Percentiles rank a stretch among this genome's conserved stretches.
These are phyloP conservation scores for Ustilago trichophora DNA, from an alignment of 1,284 basidiomycete species.

Conservation along the genomic window DNA sequence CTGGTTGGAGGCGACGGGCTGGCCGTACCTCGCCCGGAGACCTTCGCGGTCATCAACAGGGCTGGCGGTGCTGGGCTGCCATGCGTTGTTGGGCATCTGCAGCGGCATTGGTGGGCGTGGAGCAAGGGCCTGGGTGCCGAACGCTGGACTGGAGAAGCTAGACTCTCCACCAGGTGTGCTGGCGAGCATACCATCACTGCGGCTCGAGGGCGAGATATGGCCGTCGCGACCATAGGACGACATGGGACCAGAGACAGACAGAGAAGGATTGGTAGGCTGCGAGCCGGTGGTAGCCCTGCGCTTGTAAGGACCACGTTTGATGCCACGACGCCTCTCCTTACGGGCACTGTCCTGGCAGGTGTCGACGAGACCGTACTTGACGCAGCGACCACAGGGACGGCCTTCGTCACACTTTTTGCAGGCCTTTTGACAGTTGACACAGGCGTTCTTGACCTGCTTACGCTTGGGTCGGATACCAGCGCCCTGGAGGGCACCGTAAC, in stretches of 20 bases:
- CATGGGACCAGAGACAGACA: slow-evolving; percentile 23
- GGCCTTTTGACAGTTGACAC: slow-evolving; percentile 85
- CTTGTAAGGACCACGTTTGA: slow-evolving; percentile 90
- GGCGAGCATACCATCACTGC: slow-evolving; percentile 39
- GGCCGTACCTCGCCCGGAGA: slow-evolving; percentile 26
- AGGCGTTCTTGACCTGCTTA: slow-evolving; percentile 87
- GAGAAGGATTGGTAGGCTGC: slow-evolving; percentile 32
- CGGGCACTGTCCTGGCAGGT: slow-evolving; percentile 82
- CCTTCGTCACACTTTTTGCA: slow-evolving; percentile 91
- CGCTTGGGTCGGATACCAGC: slow-evolving; percentile 71
- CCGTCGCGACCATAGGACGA: slow-evolving; percentile 32
- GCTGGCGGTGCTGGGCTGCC: slow-evolving; percentile 24
- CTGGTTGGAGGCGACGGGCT: slow-evolving; percentile 10
- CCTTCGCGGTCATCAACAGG: slow-evolving; percentile 40
- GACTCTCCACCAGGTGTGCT: slow-evolving; percentile 34
- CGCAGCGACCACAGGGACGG: slow-evolving; percentile 82
- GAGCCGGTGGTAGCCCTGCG: slow-evolving; percentile 68
- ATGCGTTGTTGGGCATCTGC: slow-evolving; percentile 30
- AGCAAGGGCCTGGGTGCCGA: slow-evolving; percentile 22
- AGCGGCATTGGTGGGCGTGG: slow-evolving; percentile 42
- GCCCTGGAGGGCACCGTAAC: slow-evolving; percentile 29
- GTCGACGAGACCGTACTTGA: slow-evolving; percentile 82
- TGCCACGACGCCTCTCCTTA: slow-evolving; percentile 84
- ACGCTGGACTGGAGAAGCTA: slow-evolving; percentile 40
- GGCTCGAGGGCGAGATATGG: slow-evolving; percentile 25